Evolutionary conservation across 768 basidiomycete genomes (phyloP).

Genomic region (Leucocoprinus birnbaumii): DNA sequence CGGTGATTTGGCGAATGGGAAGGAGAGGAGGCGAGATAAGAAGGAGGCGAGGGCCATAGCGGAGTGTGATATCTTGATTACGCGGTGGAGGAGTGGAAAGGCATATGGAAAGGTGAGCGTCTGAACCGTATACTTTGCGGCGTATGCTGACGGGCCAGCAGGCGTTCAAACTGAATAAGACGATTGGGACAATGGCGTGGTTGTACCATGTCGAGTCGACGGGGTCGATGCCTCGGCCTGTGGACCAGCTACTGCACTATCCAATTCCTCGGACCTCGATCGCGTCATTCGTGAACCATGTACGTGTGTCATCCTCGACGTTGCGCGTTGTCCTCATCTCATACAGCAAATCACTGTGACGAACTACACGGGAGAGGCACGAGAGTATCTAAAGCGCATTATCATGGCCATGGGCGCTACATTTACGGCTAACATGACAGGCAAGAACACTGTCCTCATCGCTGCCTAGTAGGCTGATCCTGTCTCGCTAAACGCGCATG

Average conservation of each 20-base stretch:
- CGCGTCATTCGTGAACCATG: slow-evolving; percentile 56
- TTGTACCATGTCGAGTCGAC: slow-evolving; percentile 73
- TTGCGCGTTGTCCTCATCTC: too few species aligned
- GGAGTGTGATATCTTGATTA: slow-evolving; percentile 72
- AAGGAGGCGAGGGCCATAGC: slow-evolving; percentile 39
- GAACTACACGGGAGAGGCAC: slow-evolving; percentile 83
- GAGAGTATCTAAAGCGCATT: slow-evolving; percentile 86
- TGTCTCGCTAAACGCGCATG: background rate
- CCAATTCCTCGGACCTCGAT: slow-evolving; percentile 67
- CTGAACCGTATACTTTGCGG: background rate
- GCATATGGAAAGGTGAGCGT: slow-evolving; percentile 66
- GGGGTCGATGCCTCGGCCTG: slow-evolving; percentile 57
- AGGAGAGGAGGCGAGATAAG: slow-evolving; percentile 19
- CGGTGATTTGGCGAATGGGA: slow-evolving; percentile 15
- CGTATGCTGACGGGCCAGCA: slow-evolving; percentile 23
- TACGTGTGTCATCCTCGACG: slow-evolving; percentile 29
- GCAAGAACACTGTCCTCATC: slow-evolving; percentile 74
- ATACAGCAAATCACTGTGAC: slow-evolving; percentile 76
- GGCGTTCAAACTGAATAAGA: slow-evolving; percentile 57
- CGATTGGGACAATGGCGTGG: slow-evolving; percentile 82
- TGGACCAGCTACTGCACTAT: slow-evolving; percentile 81
- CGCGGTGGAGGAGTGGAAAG: slow-evolving; percentile 62
- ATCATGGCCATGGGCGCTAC: slow-evolving; percentile 73
- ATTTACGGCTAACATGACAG: slow-evolving; percentile 82
- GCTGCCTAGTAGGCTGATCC: slow-evolving; percentile 68